Evolutionary conservation across 2,329 filamentous ascomycete genomes (phyloP), one percentile per base, ranked within the genome.

Genomic region (Pezizomycotina sp.): DNA sequence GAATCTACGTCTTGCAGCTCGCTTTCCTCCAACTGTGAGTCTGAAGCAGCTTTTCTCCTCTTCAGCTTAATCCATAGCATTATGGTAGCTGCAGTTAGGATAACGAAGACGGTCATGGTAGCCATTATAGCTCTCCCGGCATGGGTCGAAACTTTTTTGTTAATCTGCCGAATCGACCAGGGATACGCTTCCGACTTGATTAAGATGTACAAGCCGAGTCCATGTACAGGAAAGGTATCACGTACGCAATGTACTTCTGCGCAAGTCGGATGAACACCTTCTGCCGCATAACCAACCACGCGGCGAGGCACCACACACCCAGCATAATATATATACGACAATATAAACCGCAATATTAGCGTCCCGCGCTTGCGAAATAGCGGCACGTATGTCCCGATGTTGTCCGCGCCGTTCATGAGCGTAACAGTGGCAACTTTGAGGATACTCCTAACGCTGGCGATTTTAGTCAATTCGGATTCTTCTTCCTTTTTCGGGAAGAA

Each of bases 321-420:
- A 58, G 49, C 15, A 56, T 36, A 24, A 56, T 48, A 42, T 57
- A 33, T 53, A 57, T 1, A 52, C 46, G 5, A 55, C 46, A 5
- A 55, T 46, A 36, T 56, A 58, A 6, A 58, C 48, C 4, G 52
- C 55, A 8, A 58, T 53, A 22, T 55, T 54, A 8, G 49, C 46
- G 2, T 51, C 49, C 13, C 50, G 38, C 4, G 50, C 50, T 37
- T 58, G 54, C 4, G 55, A 53, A 58, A 56, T 1, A 56, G 47
- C 6, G 54, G 54, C 5, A 58, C 50, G 35, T 57, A 58, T 1
- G 52, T 56, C 23, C 55, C 50, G 30, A 58, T 55, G 24, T 58
- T 58, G 45, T 58, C 55, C 9, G 52, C 54, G 14, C 55, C 55
- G 34, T 56, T 56, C 48, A 57, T 55, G 12, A 58, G 24, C 4